phyloP scores from a whole-genome alignment of 2,329 filamentous ascomycete genomes.

The Trichoderma guizhouense region DNA sequence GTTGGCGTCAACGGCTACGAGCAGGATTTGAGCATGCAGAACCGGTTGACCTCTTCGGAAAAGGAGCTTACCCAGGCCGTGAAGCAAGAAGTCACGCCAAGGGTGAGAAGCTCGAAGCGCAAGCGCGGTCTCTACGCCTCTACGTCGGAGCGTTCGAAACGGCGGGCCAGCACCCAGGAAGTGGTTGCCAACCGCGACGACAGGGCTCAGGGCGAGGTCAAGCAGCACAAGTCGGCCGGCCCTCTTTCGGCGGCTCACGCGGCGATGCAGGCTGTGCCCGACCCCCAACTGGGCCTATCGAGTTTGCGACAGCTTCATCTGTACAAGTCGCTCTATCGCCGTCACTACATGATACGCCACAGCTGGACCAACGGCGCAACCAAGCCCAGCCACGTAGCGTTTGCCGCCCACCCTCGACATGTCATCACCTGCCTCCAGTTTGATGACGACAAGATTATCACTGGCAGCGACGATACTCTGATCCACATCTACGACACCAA shows the following conservation, averaged over 20 bases:
- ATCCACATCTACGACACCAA: conserved; percentile 98
- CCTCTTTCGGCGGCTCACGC: conserved; percentile 83
- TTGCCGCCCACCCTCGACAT: conserved; percentile 92
- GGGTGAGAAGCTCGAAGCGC: conserved; percentile 52
- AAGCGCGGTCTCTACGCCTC: conserved; percentile 51
- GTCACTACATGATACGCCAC: conserved; percentile 84
- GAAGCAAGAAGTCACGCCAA: conserved; percentile 43
- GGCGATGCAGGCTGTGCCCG: conserved; percentile 76
- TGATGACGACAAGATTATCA: conserved; percentile 96
- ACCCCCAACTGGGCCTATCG: conserved; percentile 74
- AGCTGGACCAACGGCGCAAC: conserved; percentile 87
- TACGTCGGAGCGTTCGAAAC: conserved; percentile 50
- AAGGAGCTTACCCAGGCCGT: conserved; percentile 44
- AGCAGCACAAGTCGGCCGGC: conserved; percentile 65
- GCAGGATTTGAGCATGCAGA: conserved; percentile 67
- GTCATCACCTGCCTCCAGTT: conserved; percentile 98
- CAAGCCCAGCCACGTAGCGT: conserved; percentile 87
- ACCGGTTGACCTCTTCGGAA: conserved; percentile 51
- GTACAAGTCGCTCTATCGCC: conserved; percentile 93
- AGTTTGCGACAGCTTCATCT: conserved; percentile 82
- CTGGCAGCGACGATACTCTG: conserved; percentile 93
- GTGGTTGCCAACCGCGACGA: conserved; percentile 42
- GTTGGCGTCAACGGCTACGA: conserved; percentile 72
- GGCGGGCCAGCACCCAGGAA: conserved; percentile 50
- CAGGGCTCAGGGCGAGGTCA: conserved; percentile 38